Evolutionary conservation across 2,329 filamentous ascomycete species (phyloP), one percentile per base, ranked within the genome.

Genomic region (Nectriaceae sp.): DNA sequence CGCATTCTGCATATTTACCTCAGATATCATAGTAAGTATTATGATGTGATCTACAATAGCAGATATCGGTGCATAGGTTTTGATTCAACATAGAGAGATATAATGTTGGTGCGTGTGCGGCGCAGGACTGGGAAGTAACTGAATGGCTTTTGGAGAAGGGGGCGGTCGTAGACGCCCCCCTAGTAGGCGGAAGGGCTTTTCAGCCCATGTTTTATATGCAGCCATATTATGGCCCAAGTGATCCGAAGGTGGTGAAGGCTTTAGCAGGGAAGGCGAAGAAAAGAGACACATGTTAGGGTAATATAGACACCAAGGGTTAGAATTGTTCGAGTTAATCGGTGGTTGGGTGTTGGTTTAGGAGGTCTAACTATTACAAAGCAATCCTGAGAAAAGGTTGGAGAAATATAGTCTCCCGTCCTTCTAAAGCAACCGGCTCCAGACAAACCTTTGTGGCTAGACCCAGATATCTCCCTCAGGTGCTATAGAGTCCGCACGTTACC

Each of bases 321-420:
- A 13, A 29, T 29, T 6, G 24, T 29, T 29, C 24, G 24, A 13
- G 24, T 13, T 13, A 29, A 29, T 13, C 13, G 24, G 24, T n/a
- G n/a, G n/a, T n/a, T 29, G 24, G 24, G 13, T 29, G 13, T 29
- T 13, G 24, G 24, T 6, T 29, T 29, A 20, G 42, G 26, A 31
- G 44, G 26, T 13, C 24, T 47, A 6, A 38, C 45, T 26, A 43
- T 47, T 42, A 24, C 45, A 18, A 47, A 43, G 45, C 26, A 29
- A 18, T 42, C 41, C 38, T 42, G 16, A 24, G 40, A 11, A 21
- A 37, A 36, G 11, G 20, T 24, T 42, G 4, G 31, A 42, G n/a
- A 37, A 26, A 21, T 42, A 11, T 19, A 42, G 42, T 21, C 41
- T 47, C 42, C 39, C 33, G 38, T 16, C 39, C 31, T 21, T 13